Conservation (phyloP, 2,329 filamentous ascomycete species). For the Pseudodiploospora longispora region DNA sequence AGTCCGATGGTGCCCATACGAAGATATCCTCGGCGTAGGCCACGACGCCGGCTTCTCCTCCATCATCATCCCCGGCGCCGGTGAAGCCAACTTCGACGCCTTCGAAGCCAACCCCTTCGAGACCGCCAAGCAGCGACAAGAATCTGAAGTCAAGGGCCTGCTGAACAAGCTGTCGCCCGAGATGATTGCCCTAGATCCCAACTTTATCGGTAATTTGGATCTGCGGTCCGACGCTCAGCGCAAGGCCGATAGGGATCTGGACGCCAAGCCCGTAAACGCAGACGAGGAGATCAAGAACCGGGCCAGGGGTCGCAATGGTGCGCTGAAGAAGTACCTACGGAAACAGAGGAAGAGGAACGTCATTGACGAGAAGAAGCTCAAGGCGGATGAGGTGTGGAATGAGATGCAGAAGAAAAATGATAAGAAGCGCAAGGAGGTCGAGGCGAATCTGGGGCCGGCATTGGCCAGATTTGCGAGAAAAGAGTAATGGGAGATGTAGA, state of each 20-base stretch:
- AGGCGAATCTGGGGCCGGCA: slow-evolving; percentile 74
- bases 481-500: slow-evolving; percentile 30
- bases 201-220: slow-evolving; percentile 85
- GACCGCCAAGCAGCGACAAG: slow-evolving; percentile 83
- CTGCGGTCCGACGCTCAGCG: slow-evolving; percentile 70
- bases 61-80: slow-evolving; percentile 86
- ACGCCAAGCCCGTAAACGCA: slow-evolving; percentile 53
- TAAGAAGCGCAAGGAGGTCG: slow-evolving; percentile 53
- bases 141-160: slow-evolving; percentile 79
- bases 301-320: slow-evolving; percentile 82
- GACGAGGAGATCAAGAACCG: slow-evolving; percentile 63
- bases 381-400: slow-evolving; percentile 74
- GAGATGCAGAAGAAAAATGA: slow-evolving; percentile 61
- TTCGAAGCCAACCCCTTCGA: slow-evolving; percentile 94
- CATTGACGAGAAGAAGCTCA: slow-evolving; percentile 88
- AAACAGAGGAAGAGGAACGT: slow-evolving; percentile 92
- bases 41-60: slow-evolving; percentile 84
- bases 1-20: slow-evolving; percentile 86
- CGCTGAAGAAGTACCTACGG: slow-evolving; percentile 76
- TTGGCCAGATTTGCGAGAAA: slow-evolving; percentile 77
- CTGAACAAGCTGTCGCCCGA: slow-evolving; percentile 93
- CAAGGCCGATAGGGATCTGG: slow-evolving; percentile 69
- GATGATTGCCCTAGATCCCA: slow-evolving; percentile 92
- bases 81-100: slow-evolving; percentile 92
- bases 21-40: slow-evolving; percentile 81